Percentiles rank a stretch among this genome's conserved stretches.
Evolutionary conservation across 352 stramenopile genomes (phyloP).

Genomic region (Pseudoperonospora humuli): DNA sequence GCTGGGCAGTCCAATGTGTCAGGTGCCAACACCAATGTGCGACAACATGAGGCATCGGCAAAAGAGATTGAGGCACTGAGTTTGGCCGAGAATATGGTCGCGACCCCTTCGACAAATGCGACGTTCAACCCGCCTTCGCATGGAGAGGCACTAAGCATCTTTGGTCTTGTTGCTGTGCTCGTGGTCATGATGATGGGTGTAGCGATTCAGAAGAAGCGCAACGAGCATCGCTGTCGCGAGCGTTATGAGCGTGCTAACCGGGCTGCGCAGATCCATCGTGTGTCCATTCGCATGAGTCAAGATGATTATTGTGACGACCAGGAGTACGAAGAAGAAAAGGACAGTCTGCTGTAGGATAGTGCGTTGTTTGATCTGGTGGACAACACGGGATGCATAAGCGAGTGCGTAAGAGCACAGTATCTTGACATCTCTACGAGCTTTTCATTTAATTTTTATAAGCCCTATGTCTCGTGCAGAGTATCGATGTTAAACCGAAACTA

Average conservation of each 20-base stretch:
- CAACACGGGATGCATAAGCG: neutral
- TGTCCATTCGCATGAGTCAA: constrained; percentile 67
- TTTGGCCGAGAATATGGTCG: constrained; percentile 2
- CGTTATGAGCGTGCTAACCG: constrained; percentile 50
- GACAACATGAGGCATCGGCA: constrained; percentile 17
- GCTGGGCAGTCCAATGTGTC: constrained; percentile 16
- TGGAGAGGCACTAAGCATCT: constrained; percentile 46
- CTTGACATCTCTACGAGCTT: too few relatives aligned
- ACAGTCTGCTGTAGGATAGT: constrained; percentile 44
- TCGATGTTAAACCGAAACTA: too few relatives aligned
- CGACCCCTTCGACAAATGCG: constrained; percentile 1
- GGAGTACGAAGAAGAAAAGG: constrained; percentile 43
- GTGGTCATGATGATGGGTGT: constrained; percentile 57
- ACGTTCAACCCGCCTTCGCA: constrained; percentile 50
- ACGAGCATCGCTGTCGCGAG: constrained; percentile 43
- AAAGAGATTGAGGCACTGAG: constrained; percentile 1
- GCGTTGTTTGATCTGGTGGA: constrained; percentile 1
- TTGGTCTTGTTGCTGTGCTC: constrained; percentile 45
- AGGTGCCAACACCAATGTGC: constrained; percentile 26
- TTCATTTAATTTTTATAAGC: too few relatives aligned
- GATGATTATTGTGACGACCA: constrained; percentile 32
- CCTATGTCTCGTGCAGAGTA: too few relatives aligned
- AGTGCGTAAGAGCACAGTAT: too few relatives aligned
- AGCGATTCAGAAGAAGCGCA: constrained; percentile 47
- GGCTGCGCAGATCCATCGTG: constrained; percentile 61